Conservation (phyloP, 163 green algal genomes). For the Chlorella variabilis region DNA sequence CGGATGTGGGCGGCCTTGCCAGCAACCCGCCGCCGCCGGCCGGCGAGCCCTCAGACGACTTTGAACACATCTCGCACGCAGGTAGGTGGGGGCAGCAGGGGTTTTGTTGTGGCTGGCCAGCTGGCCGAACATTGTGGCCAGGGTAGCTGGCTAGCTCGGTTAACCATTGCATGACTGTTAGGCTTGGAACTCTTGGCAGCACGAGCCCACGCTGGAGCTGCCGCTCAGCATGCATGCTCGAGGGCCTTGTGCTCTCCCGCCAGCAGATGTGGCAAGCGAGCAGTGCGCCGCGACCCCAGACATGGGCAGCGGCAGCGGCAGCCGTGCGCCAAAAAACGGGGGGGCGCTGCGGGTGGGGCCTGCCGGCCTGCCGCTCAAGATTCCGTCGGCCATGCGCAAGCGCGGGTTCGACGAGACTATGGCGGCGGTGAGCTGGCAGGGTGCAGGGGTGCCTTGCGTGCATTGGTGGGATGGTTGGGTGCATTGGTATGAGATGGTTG, state of each 20-base stretch:
- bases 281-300: too few relatives aligned
- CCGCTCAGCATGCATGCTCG: too few relatives aligned
- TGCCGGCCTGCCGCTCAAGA: slow-evolving; percentile 31
- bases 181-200: too few relatives aligned
- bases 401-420: slow-evolving; percentile 6
- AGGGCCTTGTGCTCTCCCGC: too few relatives aligned
- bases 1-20: neutral
- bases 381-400: slow-evolving; percentile 39
- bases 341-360: neutral
- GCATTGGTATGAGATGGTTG: neutral
- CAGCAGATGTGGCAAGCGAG: too few relatives aligned
- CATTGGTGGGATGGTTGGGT: neutral
- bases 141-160: too few relatives aligned
- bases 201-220: too few relatives aligned
- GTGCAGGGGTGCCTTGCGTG: neutral
- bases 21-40: neutral
- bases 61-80: slow-evolving; percentile 15
- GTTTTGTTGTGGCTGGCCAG: neutral
- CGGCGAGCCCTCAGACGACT: neutral
- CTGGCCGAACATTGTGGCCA: neutral
- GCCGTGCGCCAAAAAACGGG: slow-evolving; percentile 41
- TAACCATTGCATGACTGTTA: too few relatives aligned
- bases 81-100: neutral
- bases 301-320: too few relatives aligned
- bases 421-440: neutral